Evolutionary conservation across 768 basidiomycete species (phyloP).

Genomic region (Boletellus ananas): DNA sequence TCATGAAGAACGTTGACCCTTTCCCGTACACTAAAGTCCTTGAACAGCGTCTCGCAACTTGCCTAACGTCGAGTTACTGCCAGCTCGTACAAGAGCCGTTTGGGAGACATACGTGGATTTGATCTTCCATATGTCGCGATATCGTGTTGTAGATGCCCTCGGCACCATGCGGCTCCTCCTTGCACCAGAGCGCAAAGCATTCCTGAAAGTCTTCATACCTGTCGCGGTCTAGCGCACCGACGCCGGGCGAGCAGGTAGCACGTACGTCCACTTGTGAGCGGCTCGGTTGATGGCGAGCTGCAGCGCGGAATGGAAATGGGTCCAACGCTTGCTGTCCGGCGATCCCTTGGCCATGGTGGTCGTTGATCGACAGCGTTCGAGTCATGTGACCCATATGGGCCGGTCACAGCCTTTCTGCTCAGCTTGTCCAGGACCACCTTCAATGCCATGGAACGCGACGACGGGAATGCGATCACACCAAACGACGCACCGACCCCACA

Average conservation of each 20-base stretch:
- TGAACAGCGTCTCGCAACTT: constrained; percentile 66
- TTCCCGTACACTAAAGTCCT: constrained; percentile 61
- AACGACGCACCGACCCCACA: constrained; percentile 8
- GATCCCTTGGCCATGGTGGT: constrained; percentile 19
- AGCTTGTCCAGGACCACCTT: not conserved
- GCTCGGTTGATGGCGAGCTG: constrained; percentile 51
- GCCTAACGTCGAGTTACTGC: constrained; percentile 39
- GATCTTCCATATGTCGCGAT: constrained; percentile 66
- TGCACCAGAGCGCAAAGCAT: constrained; percentile 63
- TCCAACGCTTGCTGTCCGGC: constrained; percentile 45
- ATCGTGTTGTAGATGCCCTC: constrained; percentile 61
- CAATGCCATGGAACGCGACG: constrained; percentile 30
- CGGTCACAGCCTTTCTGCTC: not conserved
- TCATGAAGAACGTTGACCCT: constrained; percentile 69
- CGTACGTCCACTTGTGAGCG: constrained; percentile 54
- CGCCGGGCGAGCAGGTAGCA: constrained; percentile 1
- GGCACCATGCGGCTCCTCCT: constrained; percentile 62
- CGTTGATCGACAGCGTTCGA: not conserved
- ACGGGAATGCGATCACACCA: constrained; percentile 13
- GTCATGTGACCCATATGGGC: constrained; percentile 22
- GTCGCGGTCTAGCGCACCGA: not conserved
- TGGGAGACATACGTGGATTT: constrained; percentile 38
- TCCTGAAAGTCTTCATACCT: constrained; percentile 55
- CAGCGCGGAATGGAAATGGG: constrained; percentile 47
- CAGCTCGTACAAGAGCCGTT: not conserved